phyloP scores from a whole-genome alignment of 2,329 filamentous ascomycete genomes.

The Phoma herbarum region DNA sequence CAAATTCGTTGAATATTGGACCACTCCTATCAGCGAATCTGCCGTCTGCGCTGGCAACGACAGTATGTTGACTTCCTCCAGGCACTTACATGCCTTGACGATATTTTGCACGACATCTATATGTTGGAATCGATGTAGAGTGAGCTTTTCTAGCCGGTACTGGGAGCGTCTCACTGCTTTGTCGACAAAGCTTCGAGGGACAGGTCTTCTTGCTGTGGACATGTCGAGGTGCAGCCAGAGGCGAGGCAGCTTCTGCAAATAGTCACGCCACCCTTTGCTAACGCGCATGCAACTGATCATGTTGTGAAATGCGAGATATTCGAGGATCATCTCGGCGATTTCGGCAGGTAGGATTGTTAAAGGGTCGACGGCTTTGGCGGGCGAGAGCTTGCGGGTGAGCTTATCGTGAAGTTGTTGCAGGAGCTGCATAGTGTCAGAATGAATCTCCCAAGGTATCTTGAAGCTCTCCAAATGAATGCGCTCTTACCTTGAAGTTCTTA shows the following conservation, averaged over 20 bases:
- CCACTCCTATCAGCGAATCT: conserved; percentile 44
- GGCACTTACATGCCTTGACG: conserved; percentile 47
- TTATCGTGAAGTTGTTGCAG: conserved; percentile 59
- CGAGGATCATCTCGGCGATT: conserved; percentile 61
- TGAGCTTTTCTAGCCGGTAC: conserved; percentile 45
- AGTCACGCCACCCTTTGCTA: conserved; percentile 63
- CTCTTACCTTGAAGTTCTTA: conserved; percentile 42
- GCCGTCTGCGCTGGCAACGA: conserved; percentile 32
- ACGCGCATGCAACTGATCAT: conserved; percentile 63
- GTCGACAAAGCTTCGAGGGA: conserved; percentile 55
- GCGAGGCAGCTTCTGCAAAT: conserved; percentile 57
- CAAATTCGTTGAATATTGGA: conserved; percentile 34
- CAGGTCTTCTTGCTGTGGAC: conserved; percentile 53
- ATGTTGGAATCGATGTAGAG: conserved; percentile 50
- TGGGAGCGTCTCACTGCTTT: conserved; percentile 54
- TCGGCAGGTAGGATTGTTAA: conserved; percentile 64
- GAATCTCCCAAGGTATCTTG: too few relatives aligned
- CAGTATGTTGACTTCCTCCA: conserved; percentile 46
- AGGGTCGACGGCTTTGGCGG: conserved; percentile 59
- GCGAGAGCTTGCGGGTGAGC: conserved; percentile 53
- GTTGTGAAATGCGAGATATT: conserved; percentile 61
- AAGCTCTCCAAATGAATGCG: neutral
- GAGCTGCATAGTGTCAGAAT: conserved; percentile 33
- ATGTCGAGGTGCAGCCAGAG: conserved; percentile 66
- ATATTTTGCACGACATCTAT: conserved; percentile 54